Percentiles rank a stretch among this genome's conserved stretches.
Conservation (phyloP, 768 basidiomycete species). For the Porphyrellus cyaneotinctus region DNA sequence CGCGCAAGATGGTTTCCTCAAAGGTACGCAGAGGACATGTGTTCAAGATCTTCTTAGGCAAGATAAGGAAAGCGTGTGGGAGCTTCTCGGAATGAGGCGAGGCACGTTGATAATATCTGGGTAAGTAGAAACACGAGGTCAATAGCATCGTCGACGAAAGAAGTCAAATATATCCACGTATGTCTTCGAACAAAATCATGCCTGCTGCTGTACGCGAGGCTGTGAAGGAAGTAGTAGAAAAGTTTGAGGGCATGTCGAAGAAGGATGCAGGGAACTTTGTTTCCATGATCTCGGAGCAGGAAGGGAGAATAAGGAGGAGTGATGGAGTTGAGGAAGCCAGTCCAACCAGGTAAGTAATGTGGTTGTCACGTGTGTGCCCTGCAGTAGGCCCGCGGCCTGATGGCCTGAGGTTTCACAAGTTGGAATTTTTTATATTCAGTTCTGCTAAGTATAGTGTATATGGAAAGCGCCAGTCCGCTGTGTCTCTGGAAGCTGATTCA, state of each 20-base stretch:
- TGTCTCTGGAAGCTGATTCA: no score
- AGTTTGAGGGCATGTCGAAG: slow-evolving; percentile 45
- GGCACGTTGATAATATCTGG: slow-evolving; percentile 89
- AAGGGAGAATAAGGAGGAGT: slow-evolving; percentile 75
- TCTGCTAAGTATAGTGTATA: no score
- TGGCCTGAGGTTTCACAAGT: no score
- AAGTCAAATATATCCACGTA: no score
- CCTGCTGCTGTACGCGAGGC: slow-evolving; percentile 82
- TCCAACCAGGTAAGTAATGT: no score
- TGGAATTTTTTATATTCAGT: no score
- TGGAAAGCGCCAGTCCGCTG: no score
- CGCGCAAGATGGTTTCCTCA: slow-evolving; percentile 77
- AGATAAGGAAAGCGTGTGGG: slow-evolving; percentile 67
- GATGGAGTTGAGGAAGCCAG: slow-evolving; percentile 68
- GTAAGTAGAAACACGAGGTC: slow-evolving; percentile 40
- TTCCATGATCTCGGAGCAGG: slow-evolving; percentile 58
- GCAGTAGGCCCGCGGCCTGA: no score
- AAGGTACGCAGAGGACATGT: slow-evolving; percentile 67
- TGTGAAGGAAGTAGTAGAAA: slow-evolving; percentile 47
- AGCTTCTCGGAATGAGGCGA: slow-evolving; percentile 48
- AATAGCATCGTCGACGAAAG: neutral
- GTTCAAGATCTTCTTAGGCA: slow-evolving; percentile 80
- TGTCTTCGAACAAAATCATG: slow-evolving; percentile 97
- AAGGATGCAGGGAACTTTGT: slow-evolving; percentile 60
- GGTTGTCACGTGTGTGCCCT: no score